Percentiles rank a stretch among this genome's conserved stretches.
Conservation (phyloP, 305 asterid species). For the Fraxinus dipetala region DNA sequence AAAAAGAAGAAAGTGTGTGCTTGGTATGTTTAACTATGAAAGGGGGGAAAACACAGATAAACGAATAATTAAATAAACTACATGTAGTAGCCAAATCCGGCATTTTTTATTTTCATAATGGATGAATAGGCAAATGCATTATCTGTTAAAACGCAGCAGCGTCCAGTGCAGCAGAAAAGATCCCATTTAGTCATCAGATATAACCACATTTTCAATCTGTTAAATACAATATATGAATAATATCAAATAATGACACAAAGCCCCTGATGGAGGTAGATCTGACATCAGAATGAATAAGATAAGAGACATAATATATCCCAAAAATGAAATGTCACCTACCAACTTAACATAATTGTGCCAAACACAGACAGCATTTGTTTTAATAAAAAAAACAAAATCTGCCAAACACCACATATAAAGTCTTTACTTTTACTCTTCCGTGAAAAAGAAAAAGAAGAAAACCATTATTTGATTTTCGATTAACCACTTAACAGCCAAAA, state of each 20-base stretch:
- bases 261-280: neutral
- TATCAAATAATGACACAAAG: neutral
- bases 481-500: neutral
- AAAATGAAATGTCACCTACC: neutral
- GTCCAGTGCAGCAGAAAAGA: neutral
- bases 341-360: neutral
- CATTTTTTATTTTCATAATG: neutral
- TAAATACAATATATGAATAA: neutral
- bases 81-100: neutral
- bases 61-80: neutral
- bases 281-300: neutral
- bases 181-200: neutral
- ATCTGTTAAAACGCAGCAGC: neutral
- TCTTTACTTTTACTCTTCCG: neutral
- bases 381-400: neutral
- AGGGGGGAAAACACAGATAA: neutral
- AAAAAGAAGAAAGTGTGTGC: slow-evolving; percentile 21
- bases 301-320: neutral
- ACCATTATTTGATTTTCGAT: neutral
- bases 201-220: neutral
- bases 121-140: neutral
- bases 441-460: neutral
- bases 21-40: neutral
- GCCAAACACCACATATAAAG: neutral
- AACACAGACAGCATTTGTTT: neutral